Conservation (phyloP, 176 grass and related monocot genomes). For the Secale cereale region DNA sequence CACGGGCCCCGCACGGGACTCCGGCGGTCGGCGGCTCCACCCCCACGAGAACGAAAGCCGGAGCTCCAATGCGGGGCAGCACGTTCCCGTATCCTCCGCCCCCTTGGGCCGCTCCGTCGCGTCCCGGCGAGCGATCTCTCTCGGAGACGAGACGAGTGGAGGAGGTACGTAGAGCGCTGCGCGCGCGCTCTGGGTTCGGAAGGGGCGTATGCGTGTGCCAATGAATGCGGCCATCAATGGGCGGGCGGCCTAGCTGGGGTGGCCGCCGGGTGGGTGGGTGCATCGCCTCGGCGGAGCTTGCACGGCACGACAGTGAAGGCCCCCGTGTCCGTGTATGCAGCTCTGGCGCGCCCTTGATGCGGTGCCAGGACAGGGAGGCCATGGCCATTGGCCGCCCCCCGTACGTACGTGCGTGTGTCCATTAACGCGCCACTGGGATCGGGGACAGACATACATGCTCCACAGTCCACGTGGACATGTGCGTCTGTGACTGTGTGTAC, state of each 20-base stretch:
- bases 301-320: conserved; percentile 6
- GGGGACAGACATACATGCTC: neutral
- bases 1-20: neutral
- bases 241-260: neutral
- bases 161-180: neutral
- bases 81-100: neutral
- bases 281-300: neutral
- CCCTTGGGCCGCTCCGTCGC: no score
- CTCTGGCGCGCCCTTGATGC: neutral
- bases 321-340: neutral
- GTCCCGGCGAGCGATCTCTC: no score
- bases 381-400: neutral
- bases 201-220: neutral
- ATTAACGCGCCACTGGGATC: neutral
- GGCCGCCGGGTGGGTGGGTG: neutral
- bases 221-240: neutral
- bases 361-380: neutral
- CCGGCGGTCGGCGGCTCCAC: neutral
- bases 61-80: no score
- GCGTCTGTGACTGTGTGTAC: neutral
- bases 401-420: neutral
- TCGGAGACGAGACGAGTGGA: no score
- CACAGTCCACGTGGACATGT: neutral
- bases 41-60: neutral
- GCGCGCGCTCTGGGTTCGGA: neutral